Base-by-base conservation (phyloP, 257 asterid genomes). In the Lycium barbarum region DNA sequence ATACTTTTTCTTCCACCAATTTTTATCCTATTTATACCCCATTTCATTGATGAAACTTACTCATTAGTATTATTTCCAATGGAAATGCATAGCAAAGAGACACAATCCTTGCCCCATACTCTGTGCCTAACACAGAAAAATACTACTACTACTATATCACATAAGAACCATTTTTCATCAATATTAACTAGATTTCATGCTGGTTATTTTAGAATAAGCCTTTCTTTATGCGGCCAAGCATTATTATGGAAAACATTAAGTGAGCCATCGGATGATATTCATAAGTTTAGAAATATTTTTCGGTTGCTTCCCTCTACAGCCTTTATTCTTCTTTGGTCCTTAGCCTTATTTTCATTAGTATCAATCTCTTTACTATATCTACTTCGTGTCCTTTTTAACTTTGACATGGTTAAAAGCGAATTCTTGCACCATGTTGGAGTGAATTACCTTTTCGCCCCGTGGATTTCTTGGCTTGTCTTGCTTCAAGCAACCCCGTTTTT, bases 131-230 rank as follows among this genome's bases (percentile, higher is more conserved):
- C 76, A 67, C 40, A 67, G 47, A 26, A 67, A 33, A 67, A 35
- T 38, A 17, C 9, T 33, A 7, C 3, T 17, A 12, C 13, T 49
- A 14, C 51, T 12, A 9, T 76, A 13, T 49, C 57, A 76, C 62
- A 45, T 33, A 81, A 81, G 13, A 38, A 2, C 15, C n/a, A 59
- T 5, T 40, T 62, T 81, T 81, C 14, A 22, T 49, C 84, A 62
- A 55, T 89, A 20, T 79, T 91, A 8, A 81, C 84, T 2, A 88
- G 88, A 33, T 43, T 89, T 18, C 93, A 88, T 70, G 92, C 90
- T 4, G 93, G 92, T 43, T 90, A 88, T 82, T 92, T 92, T 87
- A 86, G 90, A 80, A 89, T 92, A 79, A 86, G 88, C 40, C 84
- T 92, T 20, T 84, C 93, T 35, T 43, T 84, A 10, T 88, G 91